Conservation (phyloP, 208 protist species). For the Phytomonas sp. region DNA sequence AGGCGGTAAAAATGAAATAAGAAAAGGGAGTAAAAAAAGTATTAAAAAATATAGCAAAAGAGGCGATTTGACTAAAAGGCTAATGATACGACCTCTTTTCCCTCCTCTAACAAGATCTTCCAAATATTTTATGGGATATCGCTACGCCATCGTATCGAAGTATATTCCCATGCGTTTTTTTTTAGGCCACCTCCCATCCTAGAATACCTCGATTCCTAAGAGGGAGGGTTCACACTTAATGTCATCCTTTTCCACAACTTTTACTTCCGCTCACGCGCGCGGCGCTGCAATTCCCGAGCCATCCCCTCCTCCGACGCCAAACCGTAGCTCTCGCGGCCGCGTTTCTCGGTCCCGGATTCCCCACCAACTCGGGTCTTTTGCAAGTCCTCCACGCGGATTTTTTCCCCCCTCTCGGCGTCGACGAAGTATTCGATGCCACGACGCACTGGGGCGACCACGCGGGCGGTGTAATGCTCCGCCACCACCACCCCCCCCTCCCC, state of each 20-base stretch:
- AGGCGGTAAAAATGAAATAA: background rate
- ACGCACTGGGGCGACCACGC: conserved; percentile 2
- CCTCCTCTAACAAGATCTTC: background rate
- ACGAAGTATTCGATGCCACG: conserved; percentile 13
- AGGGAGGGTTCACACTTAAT: background rate
- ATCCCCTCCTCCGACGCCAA: conserved; percentile 25
- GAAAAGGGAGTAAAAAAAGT: background rate
- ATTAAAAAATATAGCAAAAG: conserved; percentile 8
- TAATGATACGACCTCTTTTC: background rate
- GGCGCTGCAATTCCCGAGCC: conserved; percentile 17
- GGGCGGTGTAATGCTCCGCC: background rate
- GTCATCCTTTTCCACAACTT: background rate
- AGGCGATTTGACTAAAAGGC: background rate
- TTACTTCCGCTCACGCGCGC: background rate
- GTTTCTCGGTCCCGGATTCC: conserved; percentile 10
- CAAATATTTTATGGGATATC: background rate
- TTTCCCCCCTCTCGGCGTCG: conserved; percentile 12
- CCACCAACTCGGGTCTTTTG: background rate
- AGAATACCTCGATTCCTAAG: background rate
- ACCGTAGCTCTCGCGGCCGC: conserved; percentile 7
- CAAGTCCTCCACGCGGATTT: conserved; percentile 10
- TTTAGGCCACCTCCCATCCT: background rate
- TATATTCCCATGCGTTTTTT: background rate
- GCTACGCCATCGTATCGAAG: background rate
- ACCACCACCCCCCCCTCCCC: conserved; percentile 2